phyloP scores from a whole-genome alignment of 257 asterid genomes.

The Phtheirospermum japonicum region DNA sequence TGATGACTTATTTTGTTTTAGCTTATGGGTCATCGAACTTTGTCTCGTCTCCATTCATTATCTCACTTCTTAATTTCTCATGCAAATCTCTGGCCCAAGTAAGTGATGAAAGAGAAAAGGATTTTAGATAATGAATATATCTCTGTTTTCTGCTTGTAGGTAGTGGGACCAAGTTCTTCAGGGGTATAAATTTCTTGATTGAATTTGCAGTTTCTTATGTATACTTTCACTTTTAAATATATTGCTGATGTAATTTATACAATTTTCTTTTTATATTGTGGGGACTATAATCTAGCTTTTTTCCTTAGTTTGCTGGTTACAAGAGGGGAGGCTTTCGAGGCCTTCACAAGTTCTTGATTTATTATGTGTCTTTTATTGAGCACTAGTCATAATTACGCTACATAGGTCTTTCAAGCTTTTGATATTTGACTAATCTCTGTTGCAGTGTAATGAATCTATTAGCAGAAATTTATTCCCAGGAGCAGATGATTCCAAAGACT shows the following conservation, averaged over 20 bases:
- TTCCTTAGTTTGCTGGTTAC: neutral
- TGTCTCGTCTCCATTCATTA: too few species aligned
- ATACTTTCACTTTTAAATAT: neutral
- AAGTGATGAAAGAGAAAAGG: too few species aligned
- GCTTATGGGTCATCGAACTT: too few species aligned
- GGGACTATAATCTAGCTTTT: neutral
- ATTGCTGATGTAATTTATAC: neutral
- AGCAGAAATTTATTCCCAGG: constrained; percentile 98
- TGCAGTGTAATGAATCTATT: constrained; percentile 98
- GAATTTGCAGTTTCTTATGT: neutral
- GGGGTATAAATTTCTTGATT: neutral
- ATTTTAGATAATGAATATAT: neutral
- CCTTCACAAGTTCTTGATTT: neutral
- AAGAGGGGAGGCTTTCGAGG: neutral
- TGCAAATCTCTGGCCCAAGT: too few species aligned
- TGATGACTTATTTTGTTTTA: too few species aligned
- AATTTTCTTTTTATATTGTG: neutral
- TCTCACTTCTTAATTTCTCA: too few species aligned
- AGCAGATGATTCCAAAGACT: constrained; percentile 82
- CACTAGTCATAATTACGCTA: neutral
- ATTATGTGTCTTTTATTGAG: constrained; percentile 2
- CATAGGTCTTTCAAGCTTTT: constrained; percentile 25
- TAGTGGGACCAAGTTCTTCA: too few species aligned
- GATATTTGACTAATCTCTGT: constrained; percentile 31
- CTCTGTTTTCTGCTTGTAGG: neutral